A percentile compares a stretch with the other conserved stretches of the same genome.
These are phyloP conservation scores for Eucalyptus leucophloia DNA, from an alignment of 345 rosid genomes.

Conservation along the genomic window DNA sequence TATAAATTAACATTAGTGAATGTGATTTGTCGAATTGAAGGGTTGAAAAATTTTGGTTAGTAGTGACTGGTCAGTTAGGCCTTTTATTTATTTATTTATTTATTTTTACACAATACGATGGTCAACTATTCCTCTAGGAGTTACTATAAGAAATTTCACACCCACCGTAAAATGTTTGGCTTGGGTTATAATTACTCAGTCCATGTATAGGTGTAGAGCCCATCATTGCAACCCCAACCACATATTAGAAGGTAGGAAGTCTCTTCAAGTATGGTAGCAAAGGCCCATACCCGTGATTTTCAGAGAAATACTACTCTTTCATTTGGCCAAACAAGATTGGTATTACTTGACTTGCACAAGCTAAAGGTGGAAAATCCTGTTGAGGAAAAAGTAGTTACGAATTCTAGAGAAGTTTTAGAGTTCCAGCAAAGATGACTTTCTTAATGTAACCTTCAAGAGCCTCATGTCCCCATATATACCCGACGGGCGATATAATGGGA, in stretches of 20 bases:
- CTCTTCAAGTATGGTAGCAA: neutral
- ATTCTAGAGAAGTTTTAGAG: neutral
- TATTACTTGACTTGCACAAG: neutral
- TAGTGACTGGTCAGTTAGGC: neutral
- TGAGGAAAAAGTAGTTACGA: neutral
- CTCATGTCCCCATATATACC: neutral
- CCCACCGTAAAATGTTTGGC: neutral
- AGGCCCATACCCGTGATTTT: neutral
- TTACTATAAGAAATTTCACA: neutral
- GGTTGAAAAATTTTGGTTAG: neutral
- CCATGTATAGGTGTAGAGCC: neutral
- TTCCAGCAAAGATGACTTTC: neutral
- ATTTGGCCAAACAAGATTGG: neutral
- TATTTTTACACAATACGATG: too few species aligned
- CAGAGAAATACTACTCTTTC: neutral
- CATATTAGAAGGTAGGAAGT: neutral
- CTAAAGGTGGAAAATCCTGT: neutral
- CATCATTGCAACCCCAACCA: accelerated
- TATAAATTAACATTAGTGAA: neutral
- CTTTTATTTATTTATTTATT: too few species aligned
- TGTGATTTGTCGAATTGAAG: neutral
- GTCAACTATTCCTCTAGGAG: neutral
- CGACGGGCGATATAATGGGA: too few species aligned
- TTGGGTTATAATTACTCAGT: neutral
- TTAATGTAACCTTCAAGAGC: neutral